phyloP scores from a whole-genome alignment of 352 stramenopile species.

The Phytophthora fragariae region DNA sequence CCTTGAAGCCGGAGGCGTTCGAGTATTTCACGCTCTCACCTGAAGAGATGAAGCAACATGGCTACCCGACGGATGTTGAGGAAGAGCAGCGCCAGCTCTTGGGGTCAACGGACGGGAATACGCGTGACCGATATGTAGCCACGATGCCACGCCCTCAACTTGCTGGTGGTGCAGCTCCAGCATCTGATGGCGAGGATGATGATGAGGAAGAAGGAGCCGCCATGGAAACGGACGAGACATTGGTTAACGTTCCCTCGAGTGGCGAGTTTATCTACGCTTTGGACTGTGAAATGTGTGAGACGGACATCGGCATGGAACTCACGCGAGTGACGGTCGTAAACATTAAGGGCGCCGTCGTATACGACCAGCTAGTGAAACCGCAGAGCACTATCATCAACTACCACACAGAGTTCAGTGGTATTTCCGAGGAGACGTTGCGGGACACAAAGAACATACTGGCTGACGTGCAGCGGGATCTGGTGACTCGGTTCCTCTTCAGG shows the following conservation, averaged over 20 bases:
- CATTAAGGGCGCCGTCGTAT: conserved; percentile 61
- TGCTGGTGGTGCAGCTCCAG: conserved; percentile 5
- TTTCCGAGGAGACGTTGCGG: conserved; percentile 76
- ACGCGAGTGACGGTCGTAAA: conserved; percentile 87
- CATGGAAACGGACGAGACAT: conserved; percentile 37
- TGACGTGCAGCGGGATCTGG: conserved; percentile 76
- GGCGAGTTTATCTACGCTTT: conserved; percentile 66
- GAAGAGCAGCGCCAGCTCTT: conserved; percentile 69
- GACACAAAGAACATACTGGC: conserved; percentile 65
- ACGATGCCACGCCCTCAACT: conserved; percentile 49
- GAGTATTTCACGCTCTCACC: conserved; percentile 66
- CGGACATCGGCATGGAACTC: conserved; percentile 83
- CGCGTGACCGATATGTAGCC: conserved; percentile 63
- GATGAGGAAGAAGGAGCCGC: conserved; percentile 28
- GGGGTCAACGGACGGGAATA: conserved; percentile 53
- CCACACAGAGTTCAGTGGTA: conserved; percentile 91
- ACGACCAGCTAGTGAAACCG: conserved; percentile 87
- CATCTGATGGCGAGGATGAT: conserved; percentile 8
- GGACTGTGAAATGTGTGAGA: conserved; percentile 93
- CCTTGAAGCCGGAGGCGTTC: conserved; percentile 31
- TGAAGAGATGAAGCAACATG: conserved; percentile 77
- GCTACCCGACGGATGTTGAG: conserved; percentile 67
- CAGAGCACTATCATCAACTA: conserved; percentile 91
- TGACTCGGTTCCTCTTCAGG: conserved; percentile 62
- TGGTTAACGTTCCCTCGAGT: conserved; percentile 15